phyloP scores from a whole-genome alignment of 2,329 filamentous ascomycete species.

The Aspergillus sp. region DNA sequence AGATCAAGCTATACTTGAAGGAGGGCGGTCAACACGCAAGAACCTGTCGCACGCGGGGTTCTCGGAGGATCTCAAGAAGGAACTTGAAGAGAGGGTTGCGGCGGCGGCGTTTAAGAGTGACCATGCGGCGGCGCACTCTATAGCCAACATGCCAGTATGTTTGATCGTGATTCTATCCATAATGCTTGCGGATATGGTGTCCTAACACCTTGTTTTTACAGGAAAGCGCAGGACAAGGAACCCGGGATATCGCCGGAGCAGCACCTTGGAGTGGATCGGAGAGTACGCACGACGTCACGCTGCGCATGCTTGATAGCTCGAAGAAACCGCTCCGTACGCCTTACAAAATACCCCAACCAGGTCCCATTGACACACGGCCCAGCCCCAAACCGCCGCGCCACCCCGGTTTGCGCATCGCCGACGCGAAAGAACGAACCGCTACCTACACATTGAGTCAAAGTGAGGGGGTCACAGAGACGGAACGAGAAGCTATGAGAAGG shows the following conservation, averaged over 20 bases:
- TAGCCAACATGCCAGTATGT: conserved; percentile 53
- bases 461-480: conserved; percentile 64
- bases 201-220: conserved; percentile 15
- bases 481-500: conserved; percentile 68
- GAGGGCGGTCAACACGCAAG: conserved; percentile 55
- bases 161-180: neutral
- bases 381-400: conserved; percentile 44
- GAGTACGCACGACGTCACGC: conserved; percentile 68
- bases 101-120: conserved; percentile 56
- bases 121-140: conserved; percentile 54
- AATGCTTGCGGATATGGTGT: neutral
- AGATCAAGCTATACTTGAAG: conserved; percentile 57
- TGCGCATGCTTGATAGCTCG: conserved; percentile 74
- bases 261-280: conserved; percentile 79
- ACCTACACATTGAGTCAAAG: conserved; percentile 56
- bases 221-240: conserved; percentile 66
- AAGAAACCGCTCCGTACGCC: conserved; percentile 56
- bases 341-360: conserved; percentile 40
- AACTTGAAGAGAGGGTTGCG: conserved; percentile 60
- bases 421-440: conserved; percentile 59
- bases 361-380: conserved; percentile 48
- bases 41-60: conserved; percentile 63
- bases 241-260: conserved; percentile 66
- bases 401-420: conserved; percentile 53
- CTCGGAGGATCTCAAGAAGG: conserved; percentile 58